Evolutionary conservation across 2,329 filamentous ascomycete species (phyloP).

Genomic region (Truncatella angustata): DNA sequence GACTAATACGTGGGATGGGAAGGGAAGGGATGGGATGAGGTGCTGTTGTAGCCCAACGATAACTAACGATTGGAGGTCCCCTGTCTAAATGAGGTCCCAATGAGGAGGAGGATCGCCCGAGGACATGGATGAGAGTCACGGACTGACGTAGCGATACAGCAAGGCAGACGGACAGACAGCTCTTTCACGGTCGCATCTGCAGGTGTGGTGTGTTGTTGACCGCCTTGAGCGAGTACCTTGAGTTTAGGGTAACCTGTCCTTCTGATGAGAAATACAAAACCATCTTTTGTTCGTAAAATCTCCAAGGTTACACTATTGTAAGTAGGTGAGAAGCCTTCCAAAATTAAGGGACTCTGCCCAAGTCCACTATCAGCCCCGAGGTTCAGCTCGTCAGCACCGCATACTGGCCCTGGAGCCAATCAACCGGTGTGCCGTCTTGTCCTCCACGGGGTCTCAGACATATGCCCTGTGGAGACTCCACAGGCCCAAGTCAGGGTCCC

Average conservation of each 20-base stretch:
- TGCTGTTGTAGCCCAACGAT: not conserved
- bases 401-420: constrained; percentile 4
- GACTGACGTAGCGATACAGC: constrained; percentile 7
- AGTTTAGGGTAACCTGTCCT: no score
- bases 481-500: no score
- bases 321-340: no score
- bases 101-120: constrained; percentile 6
- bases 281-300: not conserved
- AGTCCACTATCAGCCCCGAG: constrained; percentile 7
- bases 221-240: no score
- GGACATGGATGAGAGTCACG: no score
- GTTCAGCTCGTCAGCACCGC: constrained; percentile 5
- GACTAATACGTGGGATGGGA: no score
- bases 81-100: no score
- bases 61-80: not conserved
- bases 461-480: not conserved
- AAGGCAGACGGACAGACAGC: not conserved
- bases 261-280: not conserved
- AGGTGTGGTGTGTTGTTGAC: no score
- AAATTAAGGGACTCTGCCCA: constrained; percentile 6
- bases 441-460: not conserved
- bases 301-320: not conserved
- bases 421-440: not conserved
- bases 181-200: not conserved
- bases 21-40: no score